A percentile compares a stretch with the other conserved stretches of the same genome.
Evolutionary conservation across 2,329 filamentous ascomycete species (phyloP).

Genomic region (Penicillium sp.): DNA sequence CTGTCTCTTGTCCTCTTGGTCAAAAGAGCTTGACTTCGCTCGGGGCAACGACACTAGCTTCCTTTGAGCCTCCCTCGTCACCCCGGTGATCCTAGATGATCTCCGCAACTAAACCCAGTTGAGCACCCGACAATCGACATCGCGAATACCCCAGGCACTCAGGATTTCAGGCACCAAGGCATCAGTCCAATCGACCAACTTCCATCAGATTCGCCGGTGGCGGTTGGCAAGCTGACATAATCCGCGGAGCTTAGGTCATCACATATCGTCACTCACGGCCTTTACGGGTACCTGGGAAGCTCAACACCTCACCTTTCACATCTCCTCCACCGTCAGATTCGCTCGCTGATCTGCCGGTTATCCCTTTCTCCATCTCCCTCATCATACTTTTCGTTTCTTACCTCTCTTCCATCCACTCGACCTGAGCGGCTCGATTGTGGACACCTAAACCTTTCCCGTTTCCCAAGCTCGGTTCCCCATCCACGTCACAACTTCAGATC

Average conservation of each 20-base stretch:
- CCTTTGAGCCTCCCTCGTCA: conserved; percentile 1
- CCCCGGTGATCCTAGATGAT: conserved; percentile 24
- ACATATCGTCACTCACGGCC: conserved; percentile 39
- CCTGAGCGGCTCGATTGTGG: conserved; percentile 28
- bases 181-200: conserved; percentile 34
- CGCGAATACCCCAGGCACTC: not conserved
- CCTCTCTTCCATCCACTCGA: conserved; percentile 19
- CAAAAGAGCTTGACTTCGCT: no score
- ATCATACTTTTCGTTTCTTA: conserved; percentile 12
- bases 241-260: conserved; percentile 36
- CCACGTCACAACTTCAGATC: conserved; percentile 26
- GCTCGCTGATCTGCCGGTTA: conserved; percentile 20
- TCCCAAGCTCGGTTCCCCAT: conserved; percentile 30
- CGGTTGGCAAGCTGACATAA: conserved; percentile 31
- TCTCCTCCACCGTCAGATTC: conserved; percentile 22
- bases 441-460: conserved; percentile 20
- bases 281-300: conserved; percentile 33
- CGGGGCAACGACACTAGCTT: not conserved
- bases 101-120: conserved; percentile 8
- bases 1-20: no score
- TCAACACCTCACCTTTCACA: conserved; percentile 28
- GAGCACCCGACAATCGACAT: not conserved
- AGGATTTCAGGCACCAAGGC: conserved; percentile 8
- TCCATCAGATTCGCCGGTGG: conserved; percentile 42
- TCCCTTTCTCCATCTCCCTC: conserved; percentile 17